Percentiles rank a stretch among this genome's conserved stretches.
Evolutionary conservation across 805 yeast species (phyloP).

Genomic region (Kuraishia piskuri): DNA sequence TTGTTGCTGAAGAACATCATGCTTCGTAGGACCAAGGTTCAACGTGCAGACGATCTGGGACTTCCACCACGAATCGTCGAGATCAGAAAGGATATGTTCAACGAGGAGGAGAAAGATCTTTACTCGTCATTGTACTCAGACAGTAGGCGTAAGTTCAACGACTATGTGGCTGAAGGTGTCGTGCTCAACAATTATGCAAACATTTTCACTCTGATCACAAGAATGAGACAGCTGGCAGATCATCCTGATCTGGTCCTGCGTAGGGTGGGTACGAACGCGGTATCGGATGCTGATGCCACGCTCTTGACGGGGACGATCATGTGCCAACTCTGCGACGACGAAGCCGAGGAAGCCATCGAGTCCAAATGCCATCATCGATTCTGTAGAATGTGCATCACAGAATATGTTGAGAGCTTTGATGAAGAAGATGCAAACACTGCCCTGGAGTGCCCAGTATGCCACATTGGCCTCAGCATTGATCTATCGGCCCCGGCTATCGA

Average conservation of each 20-base stretch:
- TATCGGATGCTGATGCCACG: slow-evolving; percentile 25
- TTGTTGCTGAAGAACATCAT: slow-evolving; percentile 67
- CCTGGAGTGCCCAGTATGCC: slow-evolving; percentile 93
- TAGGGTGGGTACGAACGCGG: slow-evolving; percentile 38
- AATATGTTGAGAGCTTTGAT: slow-evolving; percentile 75
- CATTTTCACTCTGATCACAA: slow-evolving; percentile 87
- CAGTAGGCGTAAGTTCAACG: slow-evolving; percentile 79
- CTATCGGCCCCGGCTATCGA: slow-evolving; percentile 79
- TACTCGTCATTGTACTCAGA: slow-evolving; percentile 84
- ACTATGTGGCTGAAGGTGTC: slow-evolving; percentile 93
- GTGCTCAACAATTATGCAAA: slow-evolving; percentile 95
- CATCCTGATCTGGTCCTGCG: slow-evolving; percentile 94
- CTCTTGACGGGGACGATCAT: slow-evolving; percentile 47
- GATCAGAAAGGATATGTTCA: slow-evolving; percentile 78
- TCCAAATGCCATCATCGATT: slow-evolving; percentile 91
- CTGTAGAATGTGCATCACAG: slow-evolving; percentile 87
- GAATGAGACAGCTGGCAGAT: slow-evolving; percentile 97
- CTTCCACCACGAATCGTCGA: slow-evolving; percentile 94
- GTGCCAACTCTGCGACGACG: slow-evolving; percentile 94
- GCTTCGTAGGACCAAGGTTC: slow-evolving; percentile 92
- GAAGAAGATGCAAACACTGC: slow-evolving; percentile 39
- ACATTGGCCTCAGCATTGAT: slow-evolving; percentile 86
- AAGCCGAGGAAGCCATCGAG: slow-evolving; percentile 95
- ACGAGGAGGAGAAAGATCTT: slow-evolving; percentile 90
- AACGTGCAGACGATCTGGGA: slow-evolving; percentile 95